Conservation (phyloP, 2,329 filamentous ascomycete species). For the Trichoderma sp. region DNA sequence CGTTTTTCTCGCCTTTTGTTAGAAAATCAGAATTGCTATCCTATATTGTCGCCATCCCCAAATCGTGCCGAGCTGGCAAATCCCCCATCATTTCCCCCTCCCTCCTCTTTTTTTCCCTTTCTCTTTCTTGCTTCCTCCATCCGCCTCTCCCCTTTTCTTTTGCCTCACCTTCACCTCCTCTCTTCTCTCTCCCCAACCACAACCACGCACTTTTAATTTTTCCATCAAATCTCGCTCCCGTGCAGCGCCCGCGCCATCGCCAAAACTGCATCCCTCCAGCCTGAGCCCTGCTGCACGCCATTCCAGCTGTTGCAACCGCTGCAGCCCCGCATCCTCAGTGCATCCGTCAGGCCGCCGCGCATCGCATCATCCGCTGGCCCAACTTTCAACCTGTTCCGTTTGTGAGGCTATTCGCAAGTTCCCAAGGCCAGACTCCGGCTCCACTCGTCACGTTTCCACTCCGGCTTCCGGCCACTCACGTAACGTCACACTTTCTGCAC, state of each 20-base stretch:
- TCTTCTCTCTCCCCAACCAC: neutral
- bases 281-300: constrained; percentile 33
- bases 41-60: constrained; percentile 32
- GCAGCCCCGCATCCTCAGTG: constrained; percentile 27
- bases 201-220: constrained; percentile 25
- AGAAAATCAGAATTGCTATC: constrained; percentile 22
- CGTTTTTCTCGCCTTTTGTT: constrained; percentile 23
- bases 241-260: constrained; percentile 38
- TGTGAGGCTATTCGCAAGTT: constrained; percentile 46
- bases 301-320: constrained; percentile 29
- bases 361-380: constrained; percentile 26
- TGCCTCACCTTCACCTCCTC: constrained; percentile 23
- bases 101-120: constrained; percentile 28
- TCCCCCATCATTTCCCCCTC: constrained; percentile 29
- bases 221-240: constrained; percentile 46
- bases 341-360: constrained; percentile 27
- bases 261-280: constrained; percentile 41
- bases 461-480: constrained; percentile 29
- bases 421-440: constrained; percentile 13
- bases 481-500: constrained; percentile 25
- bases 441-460: constrained; percentile 21
- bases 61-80: constrained; percentile 25
- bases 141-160: constrained; percentile 29
- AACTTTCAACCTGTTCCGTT: constrained; percentile 28
- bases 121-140: constrained; percentile 27